These are phyloP conservation scores for Pinus taeda DNA, from an alignment of 75 land plant species.

Conservation along the genomic window DNA sequence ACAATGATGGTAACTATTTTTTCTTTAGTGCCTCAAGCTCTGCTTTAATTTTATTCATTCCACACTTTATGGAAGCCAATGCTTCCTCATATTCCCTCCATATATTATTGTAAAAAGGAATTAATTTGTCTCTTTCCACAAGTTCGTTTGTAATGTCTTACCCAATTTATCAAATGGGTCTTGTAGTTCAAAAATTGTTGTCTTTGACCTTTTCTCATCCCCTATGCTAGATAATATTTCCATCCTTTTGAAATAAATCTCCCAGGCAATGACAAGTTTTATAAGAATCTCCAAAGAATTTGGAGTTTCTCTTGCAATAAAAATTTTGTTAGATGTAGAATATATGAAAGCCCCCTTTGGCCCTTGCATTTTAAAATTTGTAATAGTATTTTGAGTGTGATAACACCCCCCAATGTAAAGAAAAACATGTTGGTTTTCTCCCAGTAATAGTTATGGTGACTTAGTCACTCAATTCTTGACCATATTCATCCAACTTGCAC, in stretches of 20 bases:
- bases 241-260: neutral
- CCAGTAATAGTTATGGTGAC: too few species aligned
- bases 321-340: neutral
- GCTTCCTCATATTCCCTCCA: slow-evolving; percentile 1
- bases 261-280: neutral
- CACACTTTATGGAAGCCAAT: neutral
- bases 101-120: neutral
- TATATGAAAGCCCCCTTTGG: neutral
- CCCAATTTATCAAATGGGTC: neutral
- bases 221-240: neutral
- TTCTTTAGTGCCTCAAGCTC: slow-evolving; percentile 13
- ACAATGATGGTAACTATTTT: slow-evolving; percentile 67
- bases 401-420: neutral
- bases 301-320: neutral
- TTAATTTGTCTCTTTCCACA: neutral
- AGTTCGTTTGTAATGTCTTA: neutral
- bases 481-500: too few species aligned
- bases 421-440: neutral
- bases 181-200: neutral
- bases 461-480: too few species aligned
- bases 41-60: neutral
- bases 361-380: neutral
- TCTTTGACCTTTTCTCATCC: neutral
- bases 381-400: neutral
- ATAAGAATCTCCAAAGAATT: neutral